Evolutionary conservation across 2,329 filamentous ascomycete species (phyloP), one percentile per base, ranked within the genome.

Genomic region (Penicillium sp.): DNA sequence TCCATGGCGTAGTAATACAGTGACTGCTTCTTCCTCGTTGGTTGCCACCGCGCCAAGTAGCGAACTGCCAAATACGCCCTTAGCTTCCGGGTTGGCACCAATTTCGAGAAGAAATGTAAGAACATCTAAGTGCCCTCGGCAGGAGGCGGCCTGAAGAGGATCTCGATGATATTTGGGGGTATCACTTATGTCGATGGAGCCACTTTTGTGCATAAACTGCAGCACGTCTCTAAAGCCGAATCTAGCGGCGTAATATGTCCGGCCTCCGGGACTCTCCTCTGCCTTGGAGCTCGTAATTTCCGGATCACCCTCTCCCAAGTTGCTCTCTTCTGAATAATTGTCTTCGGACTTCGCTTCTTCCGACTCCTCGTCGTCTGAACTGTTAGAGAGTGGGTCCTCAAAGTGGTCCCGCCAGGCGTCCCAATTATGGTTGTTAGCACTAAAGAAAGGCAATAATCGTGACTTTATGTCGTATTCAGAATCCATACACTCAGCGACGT

Each of bases 231-330:
- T 15, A 6, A 58, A 13, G 2, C 56, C 56, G 21, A 52, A 38
- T 3, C 23, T 5, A n/a, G 48, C 47, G 8, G 56, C 56, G 23
- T 58, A 58, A 38, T 47, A 38, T 8, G 51, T 30, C 11, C 56
- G 30, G 1, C 21, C 35, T 3, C 56, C 56, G 3, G 38, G 48
- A 5, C 15, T 35, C 15, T 13, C 8, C 11, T 15, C 11, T 41
- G 35, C 1, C 35, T 15, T 9, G 35, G 35, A 41, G 11, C 5
- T 1, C 11, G 11, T 5, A 41, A 5, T 1, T 15, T 15, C 35
- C 13, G 35, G 2, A 13, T 41, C 11, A 3, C 35, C 8, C 5
- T 41, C 11, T 41, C 15, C 35, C 13, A 15, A 15, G 2, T 15
- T 15, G 2, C 15, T 9, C 11, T 41, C 35, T 38, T 38, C 9